Evolutionary conservation across 176 grass and related monocot genomes (phyloP).

Genomic region (Cenchrus purpureus): DNA sequence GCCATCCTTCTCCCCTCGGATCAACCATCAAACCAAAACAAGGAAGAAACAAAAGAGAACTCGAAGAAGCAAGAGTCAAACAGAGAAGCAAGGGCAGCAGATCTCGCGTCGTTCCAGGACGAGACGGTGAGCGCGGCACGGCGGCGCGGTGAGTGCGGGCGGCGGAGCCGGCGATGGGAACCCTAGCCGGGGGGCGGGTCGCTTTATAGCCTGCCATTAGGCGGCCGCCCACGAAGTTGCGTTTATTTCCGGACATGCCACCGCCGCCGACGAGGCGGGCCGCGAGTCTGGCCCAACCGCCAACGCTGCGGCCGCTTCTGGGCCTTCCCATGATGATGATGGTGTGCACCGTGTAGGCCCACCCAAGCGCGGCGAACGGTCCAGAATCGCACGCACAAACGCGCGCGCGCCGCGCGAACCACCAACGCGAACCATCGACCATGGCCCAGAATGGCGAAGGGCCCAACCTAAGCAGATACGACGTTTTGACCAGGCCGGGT

Average conservation of each 20-base stretch:
- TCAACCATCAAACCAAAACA: background rate
- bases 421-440: too few relatives aligned
- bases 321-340: too few relatives aligned
- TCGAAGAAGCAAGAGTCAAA: background rate
- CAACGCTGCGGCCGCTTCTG: too few relatives aligned
- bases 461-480: too few relatives aligned
- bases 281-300: background rate
- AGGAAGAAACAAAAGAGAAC: background rate
- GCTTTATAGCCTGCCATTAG: background rate
- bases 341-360: too few relatives aligned
- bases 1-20: background rate
- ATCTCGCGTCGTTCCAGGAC: background rate
- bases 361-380: too few relatives aligned
- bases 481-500: too few relatives aligned
- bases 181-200: background rate
- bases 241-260: background rate
- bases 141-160: background rate
- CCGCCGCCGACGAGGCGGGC: background rate
- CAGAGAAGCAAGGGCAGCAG: background rate
- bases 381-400: too few relatives aligned
- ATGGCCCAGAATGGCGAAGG: too few relatives aligned
- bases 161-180: background rate
- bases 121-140: background rate
- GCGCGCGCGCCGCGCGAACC: too few relatives aligned
- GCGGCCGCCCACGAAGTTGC: background rate